These are phyloP conservation scores for Senecio squalidus DNA, from an alignment of 140 eudicot genomes.

Conservation along the genomic window DNA sequence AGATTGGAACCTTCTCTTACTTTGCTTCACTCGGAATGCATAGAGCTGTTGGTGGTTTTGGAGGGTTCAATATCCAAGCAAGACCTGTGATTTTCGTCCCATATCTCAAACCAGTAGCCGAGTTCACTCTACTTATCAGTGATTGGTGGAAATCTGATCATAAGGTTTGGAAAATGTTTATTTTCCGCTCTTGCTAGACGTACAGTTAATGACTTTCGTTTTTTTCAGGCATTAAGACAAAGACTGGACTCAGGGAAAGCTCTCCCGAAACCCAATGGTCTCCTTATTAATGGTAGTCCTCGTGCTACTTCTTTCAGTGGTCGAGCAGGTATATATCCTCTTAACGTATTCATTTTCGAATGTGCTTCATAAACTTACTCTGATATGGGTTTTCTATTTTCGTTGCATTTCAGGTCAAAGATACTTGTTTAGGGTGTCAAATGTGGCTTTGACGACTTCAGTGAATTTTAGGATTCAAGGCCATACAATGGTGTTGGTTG, in stretches of 20 bases:
- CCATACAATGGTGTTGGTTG: constrained; percentile 60
- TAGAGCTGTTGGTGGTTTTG: constrained; percentile 63
- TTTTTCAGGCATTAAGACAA: constrained; percentile 44
- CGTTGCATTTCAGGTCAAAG: constrained; percentile 46
- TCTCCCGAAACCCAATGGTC: constrained; percentile 55
- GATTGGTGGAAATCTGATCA: constrained; percentile 79
- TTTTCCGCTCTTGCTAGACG: no score
- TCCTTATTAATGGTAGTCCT: constrained; percentile 74
- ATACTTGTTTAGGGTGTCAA: constrained; percentile 77
- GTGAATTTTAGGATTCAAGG: constrained; percentile 82
- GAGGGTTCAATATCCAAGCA: constrained; percentile 43
- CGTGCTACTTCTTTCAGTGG: constrained; percentile 39
- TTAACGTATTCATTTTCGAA: not conserved
- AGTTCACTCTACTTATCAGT: constrained; percentile 47
- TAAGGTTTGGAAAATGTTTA: constrained; percentile 58
- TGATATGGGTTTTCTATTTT: constrained; percentile 1
- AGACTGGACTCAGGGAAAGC: constrained; percentile 53
- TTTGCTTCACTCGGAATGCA: constrained; percentile 56
- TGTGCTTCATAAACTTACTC: not conserved
- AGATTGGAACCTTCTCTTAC: constrained; percentile 52
- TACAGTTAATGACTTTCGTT: not conserved
- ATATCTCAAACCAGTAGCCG: constrained; percentile 55
- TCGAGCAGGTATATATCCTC: constrained; percentile 39
- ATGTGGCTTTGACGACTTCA: constrained; percentile 66
- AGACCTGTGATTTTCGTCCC: constrained; percentile 61